phyloP scores from a whole-genome alignment of 164 flowering plant species.

The Cinnamomum micranthum region DNA sequence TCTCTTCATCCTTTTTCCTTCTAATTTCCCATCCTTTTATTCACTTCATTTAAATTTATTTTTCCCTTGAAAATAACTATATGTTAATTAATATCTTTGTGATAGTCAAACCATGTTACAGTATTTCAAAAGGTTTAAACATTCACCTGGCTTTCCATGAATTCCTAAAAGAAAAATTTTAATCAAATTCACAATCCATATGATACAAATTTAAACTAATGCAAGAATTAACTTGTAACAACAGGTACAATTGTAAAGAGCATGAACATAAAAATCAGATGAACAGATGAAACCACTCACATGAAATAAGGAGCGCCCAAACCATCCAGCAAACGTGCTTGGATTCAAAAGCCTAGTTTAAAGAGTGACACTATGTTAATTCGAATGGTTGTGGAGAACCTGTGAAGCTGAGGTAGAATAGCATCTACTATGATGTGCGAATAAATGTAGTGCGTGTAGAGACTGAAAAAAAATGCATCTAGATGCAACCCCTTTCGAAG shows the following conservation, averaged over 20 bases:
- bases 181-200: too few species aligned
- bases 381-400: neutral
- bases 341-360: slow-evolving; percentile 87
- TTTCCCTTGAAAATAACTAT: neutral
- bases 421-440: slow-evolving; percentile 8
- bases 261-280: neutral
- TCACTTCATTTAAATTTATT: neutral
- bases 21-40: too few species aligned
- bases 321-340: slow-evolving; percentile 99
- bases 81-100: neutral
- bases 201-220: too few species aligned
- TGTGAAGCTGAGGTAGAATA: neutral
- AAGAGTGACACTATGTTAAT: slow-evolving; percentile 14
- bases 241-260: neutral
- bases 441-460: slow-evolving; percentile 4
- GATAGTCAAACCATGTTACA: too few species aligned
- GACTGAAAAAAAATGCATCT: neutral
- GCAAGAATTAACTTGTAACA: neutral
- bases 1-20: too few species aligned
- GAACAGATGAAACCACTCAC: slow-evolving; percentile 42
- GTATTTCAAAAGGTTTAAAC: too few species aligned
- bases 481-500: neutral
- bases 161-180: too few species aligned
- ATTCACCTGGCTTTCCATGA: too few species aligned
- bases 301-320: slow-evolving; percentile 93